phyloP scores from a whole-genome alignment of 2,329 filamentous ascomycete genomes.

The Penicillium paneum region DNA sequence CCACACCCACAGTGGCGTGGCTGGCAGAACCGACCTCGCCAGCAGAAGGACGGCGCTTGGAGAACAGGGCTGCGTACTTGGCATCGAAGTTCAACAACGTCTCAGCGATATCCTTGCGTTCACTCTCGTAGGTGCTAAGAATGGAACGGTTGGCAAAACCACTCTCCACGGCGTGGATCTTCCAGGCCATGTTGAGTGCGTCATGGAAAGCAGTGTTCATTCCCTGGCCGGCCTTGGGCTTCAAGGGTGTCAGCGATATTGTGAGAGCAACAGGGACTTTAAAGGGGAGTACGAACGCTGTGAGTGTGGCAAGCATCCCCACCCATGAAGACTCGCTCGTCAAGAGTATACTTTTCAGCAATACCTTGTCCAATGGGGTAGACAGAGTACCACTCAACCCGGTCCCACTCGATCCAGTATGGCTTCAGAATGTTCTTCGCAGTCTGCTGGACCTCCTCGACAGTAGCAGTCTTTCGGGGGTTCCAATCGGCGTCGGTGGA shows the following conservation, averaged over 20 bases:
- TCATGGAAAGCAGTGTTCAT: conserved; percentile 61
- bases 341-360: conserved; percentile 61
- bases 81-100: conserved; percentile 82
- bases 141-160: conserved; percentile 74
- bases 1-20: conserved; percentile 26
- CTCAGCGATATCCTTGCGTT: conserved; percentile 81
- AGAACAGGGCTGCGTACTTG: conserved; percentile 86
- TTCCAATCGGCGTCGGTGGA: conserved; percentile 61
- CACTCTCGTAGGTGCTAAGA: conserved; percentile 79
- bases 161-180: conserved; percentile 84
- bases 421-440: conserved; percentile 60
- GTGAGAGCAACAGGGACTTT: not conserved
- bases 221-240: conserved; percentile 62
- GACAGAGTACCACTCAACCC: conserved; percentile 64
- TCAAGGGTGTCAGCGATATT: not conserved
- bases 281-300: conserved; percentile 26
- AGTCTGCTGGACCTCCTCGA: conserved; percentile 56
- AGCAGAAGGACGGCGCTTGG: conserved; percentile 68
- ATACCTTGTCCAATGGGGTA: conserved; percentile 66
- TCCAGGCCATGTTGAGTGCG: conserved; percentile 90
- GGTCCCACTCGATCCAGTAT: conserved; percentile 61
- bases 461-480: conserved; percentile 58
- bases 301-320: conserved; percentile 65
- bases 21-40: conserved; percentile 69
- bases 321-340: conserved; percentile 64